A percentile compares a stretch with the other conserved stretches of the same genome.
Evolutionary conservation across 1,284 basidiomycete species (phyloP).

Genomic region (Apiotrichum porosum): DNA sequence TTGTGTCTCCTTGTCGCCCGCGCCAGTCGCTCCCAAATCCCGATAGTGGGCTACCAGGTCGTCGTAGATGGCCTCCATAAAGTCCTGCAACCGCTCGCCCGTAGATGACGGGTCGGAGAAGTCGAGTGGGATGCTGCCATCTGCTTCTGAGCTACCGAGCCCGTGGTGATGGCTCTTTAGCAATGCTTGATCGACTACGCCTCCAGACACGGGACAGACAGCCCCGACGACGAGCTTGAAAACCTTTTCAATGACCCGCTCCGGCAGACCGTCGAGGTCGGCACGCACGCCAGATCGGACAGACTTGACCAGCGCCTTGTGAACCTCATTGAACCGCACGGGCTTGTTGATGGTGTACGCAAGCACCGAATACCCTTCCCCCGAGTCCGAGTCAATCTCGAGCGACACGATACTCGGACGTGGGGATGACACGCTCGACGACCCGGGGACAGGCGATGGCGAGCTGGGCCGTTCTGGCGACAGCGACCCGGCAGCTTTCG

Average conservation of each 20-base stretch:
- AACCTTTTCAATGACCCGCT: conserved; percentile 64
- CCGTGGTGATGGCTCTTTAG: conserved; percentile 28
- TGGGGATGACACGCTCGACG: conserved; percentile 23
- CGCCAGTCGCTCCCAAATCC: conserved; percentile 15
- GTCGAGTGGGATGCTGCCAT: conserved; percentile 22
- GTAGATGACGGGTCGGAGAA: conserved; percentile 46
- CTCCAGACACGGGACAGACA: conserved; percentile 18
- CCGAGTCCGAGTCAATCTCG: conserved; percentile 16
- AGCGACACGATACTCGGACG: conserved; percentile 32
- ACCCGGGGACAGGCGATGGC: not conserved
- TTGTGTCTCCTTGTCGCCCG: conserved; percentile 41
- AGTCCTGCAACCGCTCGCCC: conserved; percentile 63
- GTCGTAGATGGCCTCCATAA: conserved; percentile 61
- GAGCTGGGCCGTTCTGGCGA: conserved; percentile 46
- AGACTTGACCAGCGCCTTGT: conserved; percentile 58
- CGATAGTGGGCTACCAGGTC: conserved; percentile 51
- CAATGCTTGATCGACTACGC: conserved; percentile 19
- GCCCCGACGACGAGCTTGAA: conserved; percentile 35
- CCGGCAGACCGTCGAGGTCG: conserved; percentile 53
- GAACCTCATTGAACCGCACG: conserved; percentile 52
- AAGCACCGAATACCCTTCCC: conserved; percentile 40
- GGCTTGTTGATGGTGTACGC: conserved; percentile 43
- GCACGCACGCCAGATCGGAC: conserved; percentile 59
- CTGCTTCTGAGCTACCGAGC: not conserved
- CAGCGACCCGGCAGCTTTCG: not conserved